Percentiles rank a stretch among this genome's conserved stretches.
These are phyloP conservation scores for Onygenales sp. DNA, from an alignment of 2,329 filamentous ascomycete species.

Conservation along the genomic window DNA sequence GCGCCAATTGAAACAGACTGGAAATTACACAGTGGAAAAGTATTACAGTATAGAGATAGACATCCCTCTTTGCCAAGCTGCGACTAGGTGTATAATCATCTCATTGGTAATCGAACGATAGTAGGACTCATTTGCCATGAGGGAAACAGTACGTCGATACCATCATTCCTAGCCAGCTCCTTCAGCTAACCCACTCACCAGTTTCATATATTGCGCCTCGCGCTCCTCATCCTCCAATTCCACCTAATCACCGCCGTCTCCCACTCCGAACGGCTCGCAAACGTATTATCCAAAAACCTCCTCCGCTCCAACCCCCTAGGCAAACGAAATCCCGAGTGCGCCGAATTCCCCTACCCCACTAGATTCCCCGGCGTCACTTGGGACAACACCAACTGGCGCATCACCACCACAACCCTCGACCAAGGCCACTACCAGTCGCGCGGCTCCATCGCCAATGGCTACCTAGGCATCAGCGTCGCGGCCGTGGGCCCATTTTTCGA, in stretches of 20 bases:
- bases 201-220: background rate
- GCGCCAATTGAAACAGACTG: no score
- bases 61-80: no score
- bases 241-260: background rate
- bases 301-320: background rate
- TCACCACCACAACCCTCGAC: conserved; percentile 45
- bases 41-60: no score
- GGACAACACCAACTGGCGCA: conserved; percentile 49
- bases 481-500: conserved; percentile 57
- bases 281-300: conserved; percentile 6
- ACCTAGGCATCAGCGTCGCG: conserved; percentile 55
- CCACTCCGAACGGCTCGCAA: conserved; percentile 2
- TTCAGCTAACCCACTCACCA: background rate
- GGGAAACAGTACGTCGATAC: conserved; percentile 1
- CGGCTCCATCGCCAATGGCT: conserved; percentile 53
- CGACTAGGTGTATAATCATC: no score
- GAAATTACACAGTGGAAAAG: no score
- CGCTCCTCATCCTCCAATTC: conserved; percentile 3
- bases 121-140: background rate
- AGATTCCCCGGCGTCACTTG: conserved; percentile 46
- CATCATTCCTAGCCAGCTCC: background rate
- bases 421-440: conserved; percentile 53
- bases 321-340: conserved; percentile 1
- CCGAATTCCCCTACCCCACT: conserved; percentile 33
- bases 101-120: no score